Percentiles rank a stretch among this genome's conserved stretches.
phyloP scores from a whole-genome alignment of 2,329 filamentous ascomycete species.

The Clonostachys rhizophaga region DNA sequence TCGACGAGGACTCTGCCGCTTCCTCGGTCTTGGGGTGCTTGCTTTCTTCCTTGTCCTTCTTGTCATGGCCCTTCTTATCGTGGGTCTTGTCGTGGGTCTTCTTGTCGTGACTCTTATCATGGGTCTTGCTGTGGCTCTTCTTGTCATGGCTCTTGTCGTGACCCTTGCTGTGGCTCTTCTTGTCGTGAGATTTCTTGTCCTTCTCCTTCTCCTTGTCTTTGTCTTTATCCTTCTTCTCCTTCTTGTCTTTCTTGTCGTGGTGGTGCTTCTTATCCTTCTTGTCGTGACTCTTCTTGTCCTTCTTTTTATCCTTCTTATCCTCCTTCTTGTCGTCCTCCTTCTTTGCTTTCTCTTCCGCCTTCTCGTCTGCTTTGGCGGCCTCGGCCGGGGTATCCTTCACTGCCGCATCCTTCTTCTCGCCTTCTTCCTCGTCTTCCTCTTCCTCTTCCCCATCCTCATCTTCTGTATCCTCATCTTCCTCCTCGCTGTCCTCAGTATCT shows the following conservation, averaged over 20 bases:
- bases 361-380: not conserved
- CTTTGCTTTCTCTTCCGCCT: too few relatives aligned
- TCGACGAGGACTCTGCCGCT: not conserved
- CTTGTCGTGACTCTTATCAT: too few relatives aligned
- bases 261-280: conserved; percentile 10
- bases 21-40: conserved; percentile 1
- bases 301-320: conserved; percentile 21
- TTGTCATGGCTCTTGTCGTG: too few relatives aligned
- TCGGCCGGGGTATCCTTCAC: not conserved
- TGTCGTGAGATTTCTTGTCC: too few relatives aligned
- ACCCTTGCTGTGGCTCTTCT: too few relatives aligned
- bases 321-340: conserved; percentile 10
- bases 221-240: too few relatives aligned
- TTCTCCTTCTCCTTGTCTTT: too few relatives aligned
- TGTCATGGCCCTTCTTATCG: too few relatives aligned
- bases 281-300: conserved; percentile 17
- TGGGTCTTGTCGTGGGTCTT: too few relatives aligned
- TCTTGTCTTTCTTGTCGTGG: conserved; percentile 5
- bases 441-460: conserved; percentile 13
- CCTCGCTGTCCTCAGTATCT: conserved; percentile 7
- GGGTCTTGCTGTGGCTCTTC: too few relatives aligned
- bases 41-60: conserved; percentile 9
- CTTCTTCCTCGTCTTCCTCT: conserved; percentile 7
- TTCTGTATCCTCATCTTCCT: conserved; percentile 13
- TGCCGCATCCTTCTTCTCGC: conserved; percentile 1